Evolutionary conservation across 2,329 filamentous ascomycete species (phyloP).

Genomic region (Triangularia verruculosa): DNA sequence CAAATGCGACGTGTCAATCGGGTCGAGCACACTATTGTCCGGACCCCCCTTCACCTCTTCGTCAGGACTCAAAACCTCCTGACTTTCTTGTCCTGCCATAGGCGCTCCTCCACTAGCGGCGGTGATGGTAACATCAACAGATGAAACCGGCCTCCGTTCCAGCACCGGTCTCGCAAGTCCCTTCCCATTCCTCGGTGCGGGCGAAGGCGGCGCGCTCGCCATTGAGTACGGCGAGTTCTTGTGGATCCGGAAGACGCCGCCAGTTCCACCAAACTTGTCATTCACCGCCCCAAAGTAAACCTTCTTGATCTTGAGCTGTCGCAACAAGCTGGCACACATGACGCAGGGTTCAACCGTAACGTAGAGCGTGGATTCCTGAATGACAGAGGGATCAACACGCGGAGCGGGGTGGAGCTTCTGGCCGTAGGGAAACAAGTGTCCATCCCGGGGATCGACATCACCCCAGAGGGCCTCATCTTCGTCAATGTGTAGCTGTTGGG

Average conservation of each 20-base stretch:
- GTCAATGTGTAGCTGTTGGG: constrained; percentile 27
- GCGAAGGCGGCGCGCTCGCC: constrained; percentile 41
- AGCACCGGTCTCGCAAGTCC: constrained; percentile 29
- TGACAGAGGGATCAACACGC: constrained; percentile 62
- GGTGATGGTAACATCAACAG: neutral
- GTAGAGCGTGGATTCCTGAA: constrained; percentile 75
- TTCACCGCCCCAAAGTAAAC: constrained; percentile 96
- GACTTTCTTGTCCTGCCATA: constrained; percentile 8
- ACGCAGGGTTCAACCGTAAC: constrained; percentile 98
- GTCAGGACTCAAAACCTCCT: constrained; percentile 10
- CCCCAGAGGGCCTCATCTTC: constrained; percentile 42
- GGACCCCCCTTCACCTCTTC: constrained; percentile 11
- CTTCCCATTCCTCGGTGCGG: constrained; percentile 26
- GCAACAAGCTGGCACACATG: constrained; percentile 93
- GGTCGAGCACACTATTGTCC: constrained; percentile 5
- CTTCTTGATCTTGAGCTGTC: constrained; percentile 81
- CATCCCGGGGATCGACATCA: constrained; percentile 52
- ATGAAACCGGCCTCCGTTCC: constrained; percentile 24
- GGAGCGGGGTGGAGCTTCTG: constrained; percentile 55
- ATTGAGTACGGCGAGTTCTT: constrained; percentile 50
- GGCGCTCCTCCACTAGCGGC: neutral
- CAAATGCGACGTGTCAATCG: constrained; percentile 25
- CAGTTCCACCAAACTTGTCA: constrained; percentile 94
- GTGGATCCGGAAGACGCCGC: constrained; percentile 87
- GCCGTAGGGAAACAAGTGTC: constrained; percentile 60